Evolutionary conservation across 495 filamentous ascomycete genomes (phyloP), one percentile per base, ranked within the genome.

Genomic region (Aspergillus bertholletiae): DNA sequence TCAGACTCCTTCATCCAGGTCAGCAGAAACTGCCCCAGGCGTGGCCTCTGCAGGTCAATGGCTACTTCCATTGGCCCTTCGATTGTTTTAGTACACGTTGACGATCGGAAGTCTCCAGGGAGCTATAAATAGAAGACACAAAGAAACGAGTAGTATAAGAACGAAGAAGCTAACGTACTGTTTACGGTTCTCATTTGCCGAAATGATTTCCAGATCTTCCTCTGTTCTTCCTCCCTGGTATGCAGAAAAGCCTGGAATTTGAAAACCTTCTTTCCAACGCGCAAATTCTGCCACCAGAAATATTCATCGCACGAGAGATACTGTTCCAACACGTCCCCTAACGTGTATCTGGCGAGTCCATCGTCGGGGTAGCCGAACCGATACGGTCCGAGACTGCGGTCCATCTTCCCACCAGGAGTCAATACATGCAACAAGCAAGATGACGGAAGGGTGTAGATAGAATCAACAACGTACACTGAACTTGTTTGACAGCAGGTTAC

Each of bases 271-370:
- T 49, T 49, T 11, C 46, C 46, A 13, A 49, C 30, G 8, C 46
- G 18, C 23, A 49, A 35, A 15, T 21, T 35, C 46, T 49, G 46
- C 46, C 46, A 49, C 46, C 46, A 49, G 28, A 35, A 49, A 5
- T 49, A 49, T 30, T 49, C 46, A 24, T 49, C 46, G 46, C 46
- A 49, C 9, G 28, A 20, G 5, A 49, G 28, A 23, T 49, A 49
- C 34, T 49, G 46, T 30, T 49, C 46, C 21, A 49, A 13, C 18
- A 37, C 28, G 1, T 49, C 18, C 2, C 46, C 46, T 30, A 34
- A 20, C 1, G n/a, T 32, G 30, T 49, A 49, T 6, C 28, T 35
- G 6, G 46, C 46, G 8, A 49, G 17, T 13, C 46, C 46, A 24
- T 49, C 46, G n/a, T 49, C 27, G 7, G 46, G 28, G 7, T 28